Evolutionary conservation across 208 protist genomes (phyloP), one percentile per base, ranked within the genome.

Genomic region (Leishmania tarentolae): DNA sequence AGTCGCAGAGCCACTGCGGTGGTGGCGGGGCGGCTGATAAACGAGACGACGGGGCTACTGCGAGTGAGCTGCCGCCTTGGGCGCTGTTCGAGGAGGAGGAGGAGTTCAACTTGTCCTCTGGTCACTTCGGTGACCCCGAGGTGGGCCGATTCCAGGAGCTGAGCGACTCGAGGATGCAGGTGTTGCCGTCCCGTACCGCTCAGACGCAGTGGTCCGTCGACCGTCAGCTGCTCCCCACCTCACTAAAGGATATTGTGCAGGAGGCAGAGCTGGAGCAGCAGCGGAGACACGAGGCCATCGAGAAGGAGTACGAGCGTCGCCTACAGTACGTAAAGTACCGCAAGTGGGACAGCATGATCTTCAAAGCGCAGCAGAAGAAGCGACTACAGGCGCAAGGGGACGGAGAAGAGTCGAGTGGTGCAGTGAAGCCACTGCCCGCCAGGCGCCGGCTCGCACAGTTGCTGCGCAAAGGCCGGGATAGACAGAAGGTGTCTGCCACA

Each of bases 61-160:
- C 70, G 21, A 80, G 83, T 40, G 93, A 98, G 88, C 85, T 98
- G 57, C 95, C 95, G 17, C 93, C 95, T 57, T 98, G 95, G 93
- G 95, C 88, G 42, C 80, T 98, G 47, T 92, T 87, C 53, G 81
- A 78, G 42, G 92, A 92, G 56, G 87, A 88, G 86, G 92, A 96
- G 72, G 93, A 96, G 87, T 98, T 96, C 80, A 91, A 97, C 78
- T 74, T 98, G 31, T 86, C 85, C 19, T 93, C 91, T 6, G 93
- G 92, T 8, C 93, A 86, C 75, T 98, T 98, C 73, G 95, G 95
- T 52, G 88, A 91, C 75, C 90, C 91, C 0, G 75, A 86, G 31
- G 82, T 87, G 57, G 95, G 95, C 11, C 88, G 87, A 56, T 94
- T 93, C 57, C 92, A 91, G 66, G 92, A 98, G 88, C 83, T 98